Evolutionary conservation across 1,139 yeast genomes (phyloP).

Genomic region (Debaryomycetaceae sp.): DNA sequence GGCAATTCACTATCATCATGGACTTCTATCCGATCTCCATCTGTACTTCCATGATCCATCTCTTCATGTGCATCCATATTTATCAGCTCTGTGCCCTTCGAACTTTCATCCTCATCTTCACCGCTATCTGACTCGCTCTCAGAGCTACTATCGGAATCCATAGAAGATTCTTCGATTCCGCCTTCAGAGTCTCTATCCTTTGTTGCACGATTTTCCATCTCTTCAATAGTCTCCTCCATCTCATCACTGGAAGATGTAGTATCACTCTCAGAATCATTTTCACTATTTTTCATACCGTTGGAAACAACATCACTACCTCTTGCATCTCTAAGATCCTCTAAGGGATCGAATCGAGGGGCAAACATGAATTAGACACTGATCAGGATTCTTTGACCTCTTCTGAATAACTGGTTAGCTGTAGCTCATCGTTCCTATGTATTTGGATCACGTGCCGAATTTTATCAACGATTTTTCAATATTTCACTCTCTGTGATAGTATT

Average conservation of each 20-base stretch:
- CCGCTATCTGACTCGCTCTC: constrained; percentile 6
- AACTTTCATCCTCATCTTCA: constrained; percentile 10
- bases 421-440: constrained; percentile 5
- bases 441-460: not conserved
- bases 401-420: not conserved
- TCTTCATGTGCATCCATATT: constrained; percentile 9
- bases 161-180: not conserved
- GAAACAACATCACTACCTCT: constrained; percentile 7
- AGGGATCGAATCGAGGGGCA: constrained; percentile 62
- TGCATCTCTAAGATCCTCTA: constrained; percentile 11
- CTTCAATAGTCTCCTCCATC: constrained; percentile 1
- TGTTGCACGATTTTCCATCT: not conserved
- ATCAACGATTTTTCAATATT: not conserved
- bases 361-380: constrained; percentile 39
- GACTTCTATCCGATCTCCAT: constrained; percentile 8
- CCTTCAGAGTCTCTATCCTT: not conserved
- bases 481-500: not conserved
- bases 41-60: constrained; percentile 6
- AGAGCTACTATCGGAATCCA: not conserved
- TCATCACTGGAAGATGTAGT: not conserved
- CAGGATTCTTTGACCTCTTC: not conserved
- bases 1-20: constrained; percentile 5
- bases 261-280: not conserved
- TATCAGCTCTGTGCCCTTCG: constrained; percentile 8
- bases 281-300: constrained; percentile 1